A percentile compares a stretch with the other conserved stretches of the same genome.
Conservation (phyloP, 2,329 filamentous ascomycete species). For the Pseudogymnoascus destructans region DNA sequence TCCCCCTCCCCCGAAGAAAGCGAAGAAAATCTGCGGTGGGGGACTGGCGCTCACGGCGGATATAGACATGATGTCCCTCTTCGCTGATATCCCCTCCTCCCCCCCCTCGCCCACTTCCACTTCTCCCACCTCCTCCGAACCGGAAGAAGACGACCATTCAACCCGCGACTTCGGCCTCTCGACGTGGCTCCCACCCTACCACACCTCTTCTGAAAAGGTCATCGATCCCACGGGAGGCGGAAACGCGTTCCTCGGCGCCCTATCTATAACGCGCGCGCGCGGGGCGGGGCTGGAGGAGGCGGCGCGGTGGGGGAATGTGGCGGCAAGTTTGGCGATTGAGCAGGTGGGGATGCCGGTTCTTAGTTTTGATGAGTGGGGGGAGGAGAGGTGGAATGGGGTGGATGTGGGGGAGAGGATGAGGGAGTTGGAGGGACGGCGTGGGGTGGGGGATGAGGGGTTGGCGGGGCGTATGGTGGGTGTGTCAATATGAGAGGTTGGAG, state of each 20-base stretch:
- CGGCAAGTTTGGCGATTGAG: slow-evolving; percentile 87
- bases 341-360: slow-evolving; percentile 72
- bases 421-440: slow-evolving; percentile 30
- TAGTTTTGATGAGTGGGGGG: slow-evolving; percentile 30
- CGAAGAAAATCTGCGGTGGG: slow-evolving; percentile 32
- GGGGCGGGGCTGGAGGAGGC: slow-evolving; percentile 54
- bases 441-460: background rate
- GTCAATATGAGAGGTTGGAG: background rate
- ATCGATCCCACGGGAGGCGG: slow-evolving; percentile 92
- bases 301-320: slow-evolving; percentile 63
- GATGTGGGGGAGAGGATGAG: slow-evolving; percentile 38
- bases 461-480: background rate
- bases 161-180: slow-evolving; percentile 45
- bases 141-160: slow-evolving; percentile 24
- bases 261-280: slow-evolving; percentile 45
- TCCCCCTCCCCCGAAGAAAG: slow-evolving; percentile 11
- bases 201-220: slow-evolving; percentile 41
- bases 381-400: slow-evolving; percentile 50
- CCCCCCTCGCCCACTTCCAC: background rate
- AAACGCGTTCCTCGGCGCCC: slow-evolving; percentile 68
- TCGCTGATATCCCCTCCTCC: slow-evolving; percentile 39
- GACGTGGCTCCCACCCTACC: slow-evolving; percentile 69
- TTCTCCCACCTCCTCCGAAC: slow-evolving; percentile 24
- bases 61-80: slow-evolving; percentile 49
- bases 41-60: slow-evolving; percentile 43